A percentile compares a stretch with the other conserved stretches of the same genome.
These are phyloP conservation scores for Nannochloropsis oceanica DNA, from an alignment of 108 stramenopile species.

Conservation along the genomic window DNA sequence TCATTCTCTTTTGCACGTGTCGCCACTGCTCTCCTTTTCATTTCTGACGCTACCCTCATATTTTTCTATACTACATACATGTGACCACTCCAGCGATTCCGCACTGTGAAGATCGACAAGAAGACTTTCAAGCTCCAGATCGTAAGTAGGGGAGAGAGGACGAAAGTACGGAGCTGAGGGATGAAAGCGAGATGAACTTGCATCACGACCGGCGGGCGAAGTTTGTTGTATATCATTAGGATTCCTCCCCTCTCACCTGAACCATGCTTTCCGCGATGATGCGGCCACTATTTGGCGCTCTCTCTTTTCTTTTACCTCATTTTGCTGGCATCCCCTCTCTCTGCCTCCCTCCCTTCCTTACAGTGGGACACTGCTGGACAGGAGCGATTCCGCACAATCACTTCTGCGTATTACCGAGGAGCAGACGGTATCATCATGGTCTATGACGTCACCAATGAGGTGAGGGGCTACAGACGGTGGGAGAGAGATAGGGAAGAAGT, in stretches of 20 bases:
- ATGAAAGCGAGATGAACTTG: too few relatives aligned
- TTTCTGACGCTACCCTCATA: background rate
- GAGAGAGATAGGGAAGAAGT: background rate
- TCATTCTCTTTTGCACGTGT: background rate
- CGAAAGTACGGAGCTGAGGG: background rate
- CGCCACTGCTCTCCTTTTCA: background rate
- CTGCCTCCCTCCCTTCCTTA: background rate
- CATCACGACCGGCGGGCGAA: too few relatives aligned
- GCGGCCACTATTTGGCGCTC: background rate
- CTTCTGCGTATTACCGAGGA: constrained; percentile 42
- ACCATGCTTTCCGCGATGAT: too few relatives aligned
- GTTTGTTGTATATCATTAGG: too few relatives aligned
- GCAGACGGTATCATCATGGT: constrained; percentile 47
- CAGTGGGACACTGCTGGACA: constrained; percentile 46
- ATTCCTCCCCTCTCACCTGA: too few relatives aligned
- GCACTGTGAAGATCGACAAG: constrained; percentile 83
- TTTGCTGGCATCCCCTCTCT: too few relatives aligned
- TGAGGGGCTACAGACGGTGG: background rate
- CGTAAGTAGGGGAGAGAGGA: constrained; percentile 35
- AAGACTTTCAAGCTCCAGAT: constrained; percentile 80
- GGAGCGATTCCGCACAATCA: constrained; percentile 46
- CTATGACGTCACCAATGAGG: constrained; percentile 44
- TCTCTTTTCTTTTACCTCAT: background rate
- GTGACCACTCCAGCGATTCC: constrained; percentile 42
- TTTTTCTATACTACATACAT: background rate